These are phyloP conservation scores for Lachnellula cervina DNA, from an alignment of 2,329 filamentous ascomycete species.

Conservation along the genomic window DNA sequence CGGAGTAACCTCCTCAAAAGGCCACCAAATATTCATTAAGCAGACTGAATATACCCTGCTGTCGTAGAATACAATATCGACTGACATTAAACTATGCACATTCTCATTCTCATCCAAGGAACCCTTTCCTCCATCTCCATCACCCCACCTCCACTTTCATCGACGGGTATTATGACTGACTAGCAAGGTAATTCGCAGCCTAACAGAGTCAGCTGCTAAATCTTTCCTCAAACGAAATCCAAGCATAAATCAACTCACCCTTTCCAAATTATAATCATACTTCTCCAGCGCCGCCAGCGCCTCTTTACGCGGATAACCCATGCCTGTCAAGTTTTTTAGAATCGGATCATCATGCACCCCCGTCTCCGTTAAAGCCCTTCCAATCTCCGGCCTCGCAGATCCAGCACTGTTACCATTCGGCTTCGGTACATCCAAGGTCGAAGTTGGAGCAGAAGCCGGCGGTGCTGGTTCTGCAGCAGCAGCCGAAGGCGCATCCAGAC, in stretches of 20 bases:
- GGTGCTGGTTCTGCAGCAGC: constrained; percentile 3
- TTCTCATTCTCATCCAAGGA: neutral
- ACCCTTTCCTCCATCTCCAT: neutral
- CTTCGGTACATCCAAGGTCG: constrained; percentile 22
- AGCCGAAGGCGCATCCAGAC: constrained; percentile 55
- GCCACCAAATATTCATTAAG: too few species aligned
- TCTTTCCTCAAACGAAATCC: neutral
- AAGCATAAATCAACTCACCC: constrained; percentile 53
- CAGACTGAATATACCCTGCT: neutral
- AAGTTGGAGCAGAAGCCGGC: constrained; percentile 6
- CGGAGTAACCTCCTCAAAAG: too few species aligned
- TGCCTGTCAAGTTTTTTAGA: constrained; percentile 79
- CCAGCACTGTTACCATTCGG: constrained; percentile 15
- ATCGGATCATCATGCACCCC: constrained; percentile 88
- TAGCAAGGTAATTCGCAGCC: constrained; percentile 34
- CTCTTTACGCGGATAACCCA: constrained; percentile 76
- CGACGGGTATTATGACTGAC: constrained; percentile 22
- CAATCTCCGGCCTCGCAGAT: constrained; percentile 42
- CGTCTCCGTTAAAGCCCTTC: constrained; percentile 65
- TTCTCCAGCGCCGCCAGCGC: constrained; percentile 81
- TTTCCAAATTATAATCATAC: constrained; percentile 93
- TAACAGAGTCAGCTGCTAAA: constrained; percentile 14
- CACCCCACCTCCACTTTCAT: neutral
- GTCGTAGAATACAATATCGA: constrained; percentile 12
- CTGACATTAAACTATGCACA: constrained; percentile 17